Evolutionary conservation across 1,284 basidiomycete species (phyloP), one percentile per base, ranked within the genome.

Genomic region (Lentinus polychrous): DNA sequence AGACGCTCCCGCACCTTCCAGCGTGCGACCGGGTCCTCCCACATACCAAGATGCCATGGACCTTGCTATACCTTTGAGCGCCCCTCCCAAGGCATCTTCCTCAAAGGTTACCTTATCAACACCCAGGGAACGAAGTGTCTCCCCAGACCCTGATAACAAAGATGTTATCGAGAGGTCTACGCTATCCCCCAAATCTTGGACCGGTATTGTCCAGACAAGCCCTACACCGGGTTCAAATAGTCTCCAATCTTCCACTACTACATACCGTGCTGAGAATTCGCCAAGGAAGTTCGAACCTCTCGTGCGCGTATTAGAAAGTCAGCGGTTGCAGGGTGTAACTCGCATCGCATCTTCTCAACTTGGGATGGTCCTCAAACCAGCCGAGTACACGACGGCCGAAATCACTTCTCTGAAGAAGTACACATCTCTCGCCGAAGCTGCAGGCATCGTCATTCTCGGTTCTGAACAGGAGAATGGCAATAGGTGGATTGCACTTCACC

Each of bases 331-430:
- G 33, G 78, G 62, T 38, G 48, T 51, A 35, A 43, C 43, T 20
- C 50, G 56, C 41, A 51, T 62, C 42, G 51, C 53, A 36, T 59
- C 53, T 37, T 64, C 62, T 33, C 57, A 58, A 51, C 57, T 64
- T 32, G 62, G 62, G 18, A 42, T 54, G 45, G 49, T 60, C 40
- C 55, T 64, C n/a, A 53, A 52, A 24, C 49, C 55, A 38, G 55
- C 55, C 46, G 61, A 70, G 10, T 83, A 78, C 60, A 60, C 63
- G 56, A 67, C 65, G 18, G 76, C 69, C 1, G 75, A 76, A 20
- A 72, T 72, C 22, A 54, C 61, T 2, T 70, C 58, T 44, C 76
- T 83, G 53, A 68, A 66, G 45, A 66, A 76, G 36, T 82, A 78
- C 54, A 59, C 64, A 14, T 60, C 61, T 32, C 50, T 74, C 36